A percentile compares a stretch with the other conserved stretches of the same genome.
These are phyloP conservation scores for Glebionis coronaria DNA, from an alignment of 129 eudicot genomes.

Conservation along the genomic window DNA sequence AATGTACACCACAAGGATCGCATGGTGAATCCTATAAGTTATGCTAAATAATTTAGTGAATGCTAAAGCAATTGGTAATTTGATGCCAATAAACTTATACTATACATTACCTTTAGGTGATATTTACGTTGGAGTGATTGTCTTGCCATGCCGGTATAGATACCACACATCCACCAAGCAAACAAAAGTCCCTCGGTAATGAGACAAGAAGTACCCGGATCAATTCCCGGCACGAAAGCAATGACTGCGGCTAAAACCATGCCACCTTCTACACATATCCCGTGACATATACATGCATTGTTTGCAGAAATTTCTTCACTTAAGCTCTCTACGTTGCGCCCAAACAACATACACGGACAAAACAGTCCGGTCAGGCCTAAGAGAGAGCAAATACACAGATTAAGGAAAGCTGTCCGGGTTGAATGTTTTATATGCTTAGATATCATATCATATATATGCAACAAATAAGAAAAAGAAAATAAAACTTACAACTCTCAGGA, in stretches of 20 bases:
- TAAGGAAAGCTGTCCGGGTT: neutral
- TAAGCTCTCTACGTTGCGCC: constrained; percentile 65
- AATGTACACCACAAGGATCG: constrained; percentile 84
- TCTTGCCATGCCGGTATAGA: constrained; percentile 75
- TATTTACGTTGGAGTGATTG: constrained; percentile 74
- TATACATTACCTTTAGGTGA: constrained; percentile 60
- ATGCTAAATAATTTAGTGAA: neutral
- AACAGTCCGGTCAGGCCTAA: constrained; percentile 70
- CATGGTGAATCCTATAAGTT: constrained; percentile 70
- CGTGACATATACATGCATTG: constrained; percentile 68
- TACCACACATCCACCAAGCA: constrained; percentile 93
- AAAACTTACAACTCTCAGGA: constrained; percentile 73
- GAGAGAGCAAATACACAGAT: constrained; percentile 4
- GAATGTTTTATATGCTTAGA: neutral
- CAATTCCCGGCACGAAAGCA: constrained; percentile 54
- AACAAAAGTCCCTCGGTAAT: constrained; percentile 69
- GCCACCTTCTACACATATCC: constrained; percentile 83
- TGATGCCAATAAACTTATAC: neutral
- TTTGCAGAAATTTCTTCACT: constrained; percentile 51
- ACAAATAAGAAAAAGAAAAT: neutral
- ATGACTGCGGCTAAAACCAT: constrained; percentile 55
- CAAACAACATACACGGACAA: constrained; percentile 86
- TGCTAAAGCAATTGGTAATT: neutral
- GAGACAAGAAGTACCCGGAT: constrained; percentile 63
- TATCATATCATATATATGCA: neutral